Percentiles rank a stretch among this genome's conserved stretches.
Conservation (phyloP, 1,139 yeast genomes). For the Yamadazyma mexicana region DNA sequence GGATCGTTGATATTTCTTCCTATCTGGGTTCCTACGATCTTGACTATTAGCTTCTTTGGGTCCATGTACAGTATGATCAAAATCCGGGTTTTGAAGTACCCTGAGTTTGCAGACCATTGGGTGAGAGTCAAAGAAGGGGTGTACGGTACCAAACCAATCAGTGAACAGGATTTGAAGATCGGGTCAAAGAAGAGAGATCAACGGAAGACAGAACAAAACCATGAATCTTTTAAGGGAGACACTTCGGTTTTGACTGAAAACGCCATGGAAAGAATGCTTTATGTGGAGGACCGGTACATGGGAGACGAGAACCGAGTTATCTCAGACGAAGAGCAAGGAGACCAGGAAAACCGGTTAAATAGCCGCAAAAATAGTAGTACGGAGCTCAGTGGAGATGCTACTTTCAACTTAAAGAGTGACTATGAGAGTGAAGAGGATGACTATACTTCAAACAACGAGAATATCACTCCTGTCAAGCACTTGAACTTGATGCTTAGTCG, state of each 20-base stretch:
- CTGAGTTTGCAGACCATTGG: conserved; percentile 35
- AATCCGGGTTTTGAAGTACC: conserved; percentile 24
- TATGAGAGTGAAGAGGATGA: conserved; percentile 15
- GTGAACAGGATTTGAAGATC: conserved; percentile 31
- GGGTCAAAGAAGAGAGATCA: conserved; percentile 33
- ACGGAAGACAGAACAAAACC: conserved; percentile 27
- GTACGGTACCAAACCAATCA: conserved; percentile 33
- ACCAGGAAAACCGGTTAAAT: conserved; percentile 9
- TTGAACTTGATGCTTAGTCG: conserved; percentile 15
- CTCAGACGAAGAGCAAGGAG: conserved; percentile 18
- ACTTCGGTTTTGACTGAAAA: conserved; percentile 40
- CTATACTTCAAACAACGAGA: conserved; percentile 8
- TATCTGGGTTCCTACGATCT: conserved; percentile 53
- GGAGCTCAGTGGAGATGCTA: conserved; percentile 7
- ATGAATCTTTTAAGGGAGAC: conserved; percentile 44
- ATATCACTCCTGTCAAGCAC: conserved; percentile 13
- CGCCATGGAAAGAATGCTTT: conserved; percentile 40
- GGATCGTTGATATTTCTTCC: conserved; percentile 44
- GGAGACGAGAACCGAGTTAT: conserved; percentile 17
- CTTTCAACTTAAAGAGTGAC: conserved; percentile 12
- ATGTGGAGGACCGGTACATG: conserved; percentile 35
- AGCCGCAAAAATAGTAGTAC: conserved; percentile 1
- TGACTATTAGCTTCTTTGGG: conserved; percentile 40
- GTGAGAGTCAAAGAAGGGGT: conserved; percentile 31
- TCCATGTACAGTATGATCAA: conserved; percentile 40